phyloP scores from a whole-genome alignment of 106 monocot genomes.

The Chionographis japonica region DNA sequence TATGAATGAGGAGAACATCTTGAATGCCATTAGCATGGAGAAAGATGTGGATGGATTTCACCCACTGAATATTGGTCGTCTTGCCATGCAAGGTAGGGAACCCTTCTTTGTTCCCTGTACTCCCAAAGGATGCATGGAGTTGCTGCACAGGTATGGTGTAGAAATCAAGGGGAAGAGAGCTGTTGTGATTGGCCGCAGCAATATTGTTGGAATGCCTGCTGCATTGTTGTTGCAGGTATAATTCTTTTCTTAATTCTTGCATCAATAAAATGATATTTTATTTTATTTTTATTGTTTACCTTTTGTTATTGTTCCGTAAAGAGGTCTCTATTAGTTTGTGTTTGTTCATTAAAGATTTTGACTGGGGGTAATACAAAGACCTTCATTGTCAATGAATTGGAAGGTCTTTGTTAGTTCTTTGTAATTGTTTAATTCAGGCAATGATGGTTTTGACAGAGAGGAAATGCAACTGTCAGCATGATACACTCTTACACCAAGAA shows the following conservation, averaged over 20 bases:
- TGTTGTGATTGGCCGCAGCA: slow-evolving; percentile 94
- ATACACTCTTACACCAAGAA: slow-evolving; percentile 85
- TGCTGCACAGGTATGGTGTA: slow-evolving; percentile 56
- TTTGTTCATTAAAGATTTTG: no score
- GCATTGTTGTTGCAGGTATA: slow-evolving; percentile 82
- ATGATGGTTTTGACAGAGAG: slow-evolving; percentile 46
- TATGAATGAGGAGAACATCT: slow-evolving; percentile 79
- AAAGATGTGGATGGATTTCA: slow-evolving; percentile 99
- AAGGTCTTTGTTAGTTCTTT: not conserved
- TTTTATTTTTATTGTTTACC: not conserved
- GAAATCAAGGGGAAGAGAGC: slow-evolving; percentile 89
- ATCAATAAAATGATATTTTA: not conserved
- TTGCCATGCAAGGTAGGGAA: slow-evolving; percentile 92
- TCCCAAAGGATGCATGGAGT: slow-evolving; percentile 97
- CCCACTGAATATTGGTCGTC: slow-evolving; percentile 88
- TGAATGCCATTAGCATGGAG: slow-evolving; percentile 75
- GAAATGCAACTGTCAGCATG: slow-evolving; percentile 83
- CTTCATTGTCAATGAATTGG: not conserved
- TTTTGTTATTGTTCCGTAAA: not conserved
- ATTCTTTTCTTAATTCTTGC: not conserved
- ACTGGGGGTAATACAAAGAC: no score
- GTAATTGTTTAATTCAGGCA: not conserved
- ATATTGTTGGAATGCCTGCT: slow-evolving; percentile 92
- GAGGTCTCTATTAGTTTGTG: not conserved
- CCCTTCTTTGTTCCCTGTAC: slow-evolving; percentile 95